Base-by-base conservation (phyloP, 352 stramenopile genomes). In the Globisporangium canariense region DNA sequence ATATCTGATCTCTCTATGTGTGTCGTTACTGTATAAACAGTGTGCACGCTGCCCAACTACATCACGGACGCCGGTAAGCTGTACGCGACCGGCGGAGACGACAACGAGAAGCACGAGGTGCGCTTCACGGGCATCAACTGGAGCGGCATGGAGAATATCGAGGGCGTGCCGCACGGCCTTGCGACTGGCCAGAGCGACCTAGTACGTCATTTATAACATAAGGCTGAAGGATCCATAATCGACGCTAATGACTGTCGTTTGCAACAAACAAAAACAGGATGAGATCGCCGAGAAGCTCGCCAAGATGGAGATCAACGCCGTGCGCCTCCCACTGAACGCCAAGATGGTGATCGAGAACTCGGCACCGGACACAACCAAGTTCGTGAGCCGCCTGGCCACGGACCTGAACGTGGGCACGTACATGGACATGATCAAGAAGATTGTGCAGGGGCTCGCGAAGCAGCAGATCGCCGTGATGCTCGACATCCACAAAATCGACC, bases 91-190 rank as follows among this genome's bases (percentile, higher is more conserved):
- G 69, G 81, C 58, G 80, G 73, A 28, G 75, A 79, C 40, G 74
- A 62, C 25, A 76, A 78, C 20, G 58, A 75, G 13, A 85, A 86
- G 61, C 60, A 89, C 64, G 76, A 88, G 51, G 68, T 94, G 7
- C 75, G 85, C 47, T 89, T 94, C 58, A 94, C 83, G n/a, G 86
- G 86, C 40, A 90, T 94, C 70, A 94, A 94, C 69, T 94, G 86
- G 86, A 94, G 83, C 54, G 86, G 86, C 57, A 94, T 94, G 86
- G 86, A 94, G 70, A 92, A 94, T 65, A 32, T 68, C 0, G 83
- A 92, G 53, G 86, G 86, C 13, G 83, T 94, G 22, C 86, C 86
- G 1, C 83, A 94, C 58, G 86, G 86, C 9, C 74, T 94, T 3
- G 83, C 83, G 0, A 81, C 71, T 4, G 82, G 83, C 20, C 83